Evolutionary conservation across 2,329 filamentous ascomycete species (phyloP).

Genomic region (Stagonosporopsis rhizophila): DNA sequence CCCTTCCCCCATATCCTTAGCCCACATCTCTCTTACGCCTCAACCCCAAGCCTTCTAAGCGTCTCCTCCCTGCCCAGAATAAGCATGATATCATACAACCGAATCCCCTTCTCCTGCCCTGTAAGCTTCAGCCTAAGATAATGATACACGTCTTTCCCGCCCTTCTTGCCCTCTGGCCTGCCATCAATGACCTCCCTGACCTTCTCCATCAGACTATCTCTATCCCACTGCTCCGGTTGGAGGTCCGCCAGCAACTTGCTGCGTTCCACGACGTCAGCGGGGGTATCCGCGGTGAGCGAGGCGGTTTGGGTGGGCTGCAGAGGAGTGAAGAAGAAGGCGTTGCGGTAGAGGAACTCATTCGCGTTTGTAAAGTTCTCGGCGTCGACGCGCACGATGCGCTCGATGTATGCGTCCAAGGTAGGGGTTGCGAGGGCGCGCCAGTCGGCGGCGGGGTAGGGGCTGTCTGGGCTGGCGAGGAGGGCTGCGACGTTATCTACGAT

Average conservation of each 20-base stretch:
- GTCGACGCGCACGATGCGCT: constrained; percentile 60
- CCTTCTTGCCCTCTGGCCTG: constrained; percentile 31
- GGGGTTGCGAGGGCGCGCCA: constrained; percentile 32
- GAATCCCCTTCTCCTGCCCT: constrained; percentile 41
- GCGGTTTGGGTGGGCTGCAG: constrained; percentile 23
- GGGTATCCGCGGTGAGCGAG: background rate
- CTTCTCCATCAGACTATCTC: constrained; percentile 34
- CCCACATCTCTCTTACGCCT: background rate
- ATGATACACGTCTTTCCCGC: constrained; percentile 43
- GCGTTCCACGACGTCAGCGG: constrained; percentile 28
- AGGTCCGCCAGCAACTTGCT: constrained; percentile 28
- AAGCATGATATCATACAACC: constrained; percentile 46
- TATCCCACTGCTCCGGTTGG: constrained; percentile 31
- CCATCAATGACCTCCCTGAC: constrained; percentile 39
- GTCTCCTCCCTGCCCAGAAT: constrained; percentile 44
- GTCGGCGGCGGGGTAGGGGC: constrained; percentile 28
- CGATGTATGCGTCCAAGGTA: constrained; percentile 56
- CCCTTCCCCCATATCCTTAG: no score
- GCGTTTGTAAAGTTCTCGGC: constrained; percentile 65
- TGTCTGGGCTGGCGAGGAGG: constrained; percentile 39
- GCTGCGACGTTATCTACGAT: constrained; percentile 45
- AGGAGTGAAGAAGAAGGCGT: constrained; percentile 64
- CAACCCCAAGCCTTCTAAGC: constrained; percentile 34
- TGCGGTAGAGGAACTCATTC: constrained; percentile 62
- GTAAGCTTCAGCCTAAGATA: constrained; percentile 43